phyloP scores from a whole-genome alignment of 2,329 filamentous ascomycete species.

The Phaeophleospora eucalypticola region DNA sequence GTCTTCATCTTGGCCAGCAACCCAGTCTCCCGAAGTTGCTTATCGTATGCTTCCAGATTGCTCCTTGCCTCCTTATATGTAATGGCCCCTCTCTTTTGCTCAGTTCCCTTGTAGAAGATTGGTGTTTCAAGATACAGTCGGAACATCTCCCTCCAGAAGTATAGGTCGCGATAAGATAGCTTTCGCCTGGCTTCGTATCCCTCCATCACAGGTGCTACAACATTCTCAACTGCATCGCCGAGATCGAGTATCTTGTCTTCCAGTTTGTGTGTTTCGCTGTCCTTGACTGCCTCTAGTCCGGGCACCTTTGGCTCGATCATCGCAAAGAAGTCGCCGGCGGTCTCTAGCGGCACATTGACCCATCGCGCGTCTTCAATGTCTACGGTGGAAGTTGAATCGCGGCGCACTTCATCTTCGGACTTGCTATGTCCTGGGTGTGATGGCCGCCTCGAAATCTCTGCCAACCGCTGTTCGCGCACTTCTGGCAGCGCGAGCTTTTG shows the following conservation, averaged over 20 bases:
- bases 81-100: conserved; percentile 65
- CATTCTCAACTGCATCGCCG: conserved; percentile 59
- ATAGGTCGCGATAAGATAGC: conserved; percentile 53
- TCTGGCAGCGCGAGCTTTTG: conserved; percentile 55
- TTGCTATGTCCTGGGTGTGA: background rate
- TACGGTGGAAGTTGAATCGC: background rate
- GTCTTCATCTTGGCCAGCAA: conserved; percentile 62
- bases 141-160: conserved; percentile 76
- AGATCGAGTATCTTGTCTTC: conserved; percentile 60
- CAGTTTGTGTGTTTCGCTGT: conserved; percentile 61
- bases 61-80: conserved; percentile 62
- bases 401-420: background rate
- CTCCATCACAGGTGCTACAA: conserved; percentile 62
- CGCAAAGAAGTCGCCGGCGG: conserved; percentile 76
- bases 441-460: conserved; percentile 8
- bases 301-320: conserved; percentile 68
- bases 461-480: conserved; percentile 28
- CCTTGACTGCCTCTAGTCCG: conserved; percentile 64
- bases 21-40: conserved; percentile 58
- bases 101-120: conserved; percentile 76
- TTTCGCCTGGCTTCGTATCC: conserved; percentile 31
- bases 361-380: conserved; percentile 27
- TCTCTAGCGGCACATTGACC: conserved; percentile 72
- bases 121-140: conserved; percentile 74
- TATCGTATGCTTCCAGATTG: conserved; percentile 68